Percentiles rank a stretch among this genome's conserved stretches.
Evolutionary conservation across 2,329 filamentous ascomycete genomes (phyloP).

Genomic region (Plenodomus tracheiphilus): DNA sequence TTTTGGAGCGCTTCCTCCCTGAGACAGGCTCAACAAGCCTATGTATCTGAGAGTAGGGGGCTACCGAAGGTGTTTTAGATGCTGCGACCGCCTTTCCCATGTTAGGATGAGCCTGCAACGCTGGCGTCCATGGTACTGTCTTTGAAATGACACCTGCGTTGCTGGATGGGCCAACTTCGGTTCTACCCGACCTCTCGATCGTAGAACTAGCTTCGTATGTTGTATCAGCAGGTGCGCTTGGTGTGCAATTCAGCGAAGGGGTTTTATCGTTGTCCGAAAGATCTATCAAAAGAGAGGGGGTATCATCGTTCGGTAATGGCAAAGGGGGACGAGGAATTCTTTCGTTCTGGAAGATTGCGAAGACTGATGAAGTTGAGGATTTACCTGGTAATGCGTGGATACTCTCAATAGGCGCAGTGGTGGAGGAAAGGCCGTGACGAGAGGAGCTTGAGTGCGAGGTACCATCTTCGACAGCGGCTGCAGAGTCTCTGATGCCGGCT

Average conservation of each 20-base stretch:
- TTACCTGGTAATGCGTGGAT: constrained; percentile 19
- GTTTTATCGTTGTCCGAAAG: constrained; percentile 4
- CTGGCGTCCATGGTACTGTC: neutral
- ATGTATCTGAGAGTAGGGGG: constrained; percentile 31
- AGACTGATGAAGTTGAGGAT: constrained; percentile 11
- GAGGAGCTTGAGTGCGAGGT: constrained; percentile 10
- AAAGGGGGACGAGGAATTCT: neutral
- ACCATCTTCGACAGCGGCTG: constrained; percentile 1
- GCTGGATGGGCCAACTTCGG: neutral
- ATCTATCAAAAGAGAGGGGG: constrained; percentile 9
- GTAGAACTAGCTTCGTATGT: constrained; percentile 11
- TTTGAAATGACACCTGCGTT: neutral
- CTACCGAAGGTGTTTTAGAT: constrained; percentile 6
- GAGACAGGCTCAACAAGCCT: constrained; percentile 54
- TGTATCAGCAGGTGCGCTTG: constrained; percentile 14
- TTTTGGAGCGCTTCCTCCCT: constrained; percentile 64
- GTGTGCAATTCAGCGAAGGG: neutral
- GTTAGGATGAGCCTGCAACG: neutral
- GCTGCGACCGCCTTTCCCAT: neutral
- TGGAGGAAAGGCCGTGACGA: constrained; percentile 10
- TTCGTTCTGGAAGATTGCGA: neutral
- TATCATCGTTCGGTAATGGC: neutral
- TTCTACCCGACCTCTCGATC: neutral
- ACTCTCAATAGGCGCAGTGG: constrained; percentile 3
- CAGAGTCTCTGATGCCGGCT: constrained; percentile 8